Conservation (phyloP, 495 filamentous ascomycete species). For the Neurospora discreta region DNA sequence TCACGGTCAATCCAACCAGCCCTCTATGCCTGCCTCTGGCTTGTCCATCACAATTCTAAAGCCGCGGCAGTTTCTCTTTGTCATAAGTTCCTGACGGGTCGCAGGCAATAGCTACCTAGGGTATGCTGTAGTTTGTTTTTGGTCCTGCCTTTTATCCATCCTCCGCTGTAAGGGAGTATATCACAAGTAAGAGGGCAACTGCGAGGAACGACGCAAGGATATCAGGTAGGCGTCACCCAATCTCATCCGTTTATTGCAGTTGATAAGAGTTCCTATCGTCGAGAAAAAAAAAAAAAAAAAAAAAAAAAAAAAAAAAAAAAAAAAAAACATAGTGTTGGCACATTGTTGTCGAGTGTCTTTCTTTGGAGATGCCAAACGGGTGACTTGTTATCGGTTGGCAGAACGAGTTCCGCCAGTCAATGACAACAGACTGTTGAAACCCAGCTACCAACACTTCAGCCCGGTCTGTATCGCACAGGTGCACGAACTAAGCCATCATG, state of each 20-base stretch:
- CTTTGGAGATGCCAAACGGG: neutral
- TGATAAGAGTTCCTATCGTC: neutral
- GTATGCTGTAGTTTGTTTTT: neutral
- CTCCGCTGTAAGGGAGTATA: neutral
- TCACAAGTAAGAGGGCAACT: neutral
- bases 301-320: no score
- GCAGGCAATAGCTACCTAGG: neutral
- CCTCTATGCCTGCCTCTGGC: neutral
- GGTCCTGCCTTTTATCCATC: neutral
- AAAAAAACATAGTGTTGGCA: neutral
- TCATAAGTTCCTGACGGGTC: slow-evolving; percentile 8
- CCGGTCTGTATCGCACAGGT: neutral
- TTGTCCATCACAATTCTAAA: neutral
- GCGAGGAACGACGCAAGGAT: neutral
- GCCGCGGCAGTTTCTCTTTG: slow-evolving; percentile 22
- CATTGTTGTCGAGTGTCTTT: neutral
- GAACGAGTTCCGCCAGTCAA: neutral
- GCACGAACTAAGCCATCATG: neutral
- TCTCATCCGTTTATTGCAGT: neutral
- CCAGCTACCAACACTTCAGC: neutral
- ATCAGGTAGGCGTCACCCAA: neutral
- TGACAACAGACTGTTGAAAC: neutral
- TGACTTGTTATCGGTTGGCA: neutral
- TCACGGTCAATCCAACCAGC: neutral
- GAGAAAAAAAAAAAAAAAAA: no score